These are phyloP conservation scores for Pestalotiopsis sp. DNA, from an alignment of 2,329 filamentous ascomycete genomes.

Conservation along the genomic window DNA sequence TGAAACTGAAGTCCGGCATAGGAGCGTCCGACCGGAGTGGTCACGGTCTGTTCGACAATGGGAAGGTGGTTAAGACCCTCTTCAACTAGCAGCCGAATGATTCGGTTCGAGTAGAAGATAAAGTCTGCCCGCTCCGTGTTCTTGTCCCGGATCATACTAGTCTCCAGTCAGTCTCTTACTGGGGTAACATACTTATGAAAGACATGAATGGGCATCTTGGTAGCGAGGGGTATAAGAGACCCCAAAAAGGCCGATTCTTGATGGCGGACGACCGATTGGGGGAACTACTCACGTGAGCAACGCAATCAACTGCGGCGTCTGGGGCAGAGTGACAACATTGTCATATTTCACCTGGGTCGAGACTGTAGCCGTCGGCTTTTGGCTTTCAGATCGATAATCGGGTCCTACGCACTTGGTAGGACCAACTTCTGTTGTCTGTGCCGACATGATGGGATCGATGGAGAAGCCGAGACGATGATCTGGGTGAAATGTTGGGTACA, in stretches of 20 bases:
- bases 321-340: slow-evolving; percentile 87
- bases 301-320: slow-evolving; percentile 96
- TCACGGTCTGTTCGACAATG: slow-evolving; percentile 84
- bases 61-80: slow-evolving; percentile 97
- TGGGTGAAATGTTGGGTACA: not conserved
- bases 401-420: slow-evolving; percentile 75
- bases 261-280: slow-evolving; percentile 14
- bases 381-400: slow-evolving; percentile 72
- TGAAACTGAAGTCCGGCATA: slow-evolving; percentile 95
- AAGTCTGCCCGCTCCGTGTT: slow-evolving; percentile 92
- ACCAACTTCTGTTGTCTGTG: slow-evolving; percentile 28
- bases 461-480: not conserved
- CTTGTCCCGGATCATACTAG: slow-evolving; percentile 92
- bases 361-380: slow-evolving; percentile 86
- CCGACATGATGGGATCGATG: not conserved
- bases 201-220: not conserved
- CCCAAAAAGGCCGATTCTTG: not conserved
- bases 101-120: slow-evolving; percentile 98
- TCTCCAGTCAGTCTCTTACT: slow-evolving; percentile 12
- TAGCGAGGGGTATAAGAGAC: slow-evolving; percentile 13
- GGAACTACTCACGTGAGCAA: slow-evolving; percentile 81
- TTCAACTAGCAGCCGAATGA: slow-evolving; percentile 94
- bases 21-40: slow-evolving; percentile 83
- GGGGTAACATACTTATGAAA: not conserved
- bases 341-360: slow-evolving; percentile 80